Percentiles rank a stretch among this genome's conserved stretches.
phyloP scores from a whole-genome alignment of 805 yeast species.

The Candida palmyrensis region DNA sequence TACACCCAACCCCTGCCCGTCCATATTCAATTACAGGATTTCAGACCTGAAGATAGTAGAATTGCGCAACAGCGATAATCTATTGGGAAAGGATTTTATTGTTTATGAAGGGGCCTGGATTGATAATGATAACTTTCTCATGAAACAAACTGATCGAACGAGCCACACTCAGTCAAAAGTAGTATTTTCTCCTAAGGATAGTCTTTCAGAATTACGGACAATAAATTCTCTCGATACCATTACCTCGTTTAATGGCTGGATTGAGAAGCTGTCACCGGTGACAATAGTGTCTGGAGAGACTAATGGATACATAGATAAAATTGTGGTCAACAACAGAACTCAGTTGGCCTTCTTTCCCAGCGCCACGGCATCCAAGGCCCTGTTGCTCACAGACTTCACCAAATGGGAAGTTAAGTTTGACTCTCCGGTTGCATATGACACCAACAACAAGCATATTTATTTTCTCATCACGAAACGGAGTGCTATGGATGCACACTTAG shows the following conservation, averaged over 20 bases:
- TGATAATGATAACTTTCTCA: constrained; percentile 40
- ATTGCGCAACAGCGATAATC: not conserved
- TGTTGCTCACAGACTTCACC: constrained; percentile 50
- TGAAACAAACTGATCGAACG: constrained; percentile 60
- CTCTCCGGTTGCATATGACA: constrained; percentile 56
- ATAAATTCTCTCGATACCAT: constrained; percentile 26
- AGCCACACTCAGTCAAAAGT: constrained; percentile 53
- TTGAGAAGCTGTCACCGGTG: constrained; percentile 37
- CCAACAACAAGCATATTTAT: constrained; percentile 40
- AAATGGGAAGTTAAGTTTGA: constrained; percentile 74
- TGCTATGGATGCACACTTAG: constrained; percentile 77
- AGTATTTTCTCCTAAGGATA: constrained; percentile 27
- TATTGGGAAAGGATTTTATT: constrained; percentile 40
- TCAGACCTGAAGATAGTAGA: constrained; percentile 9
- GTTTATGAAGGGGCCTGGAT: constrained; percentile 65
- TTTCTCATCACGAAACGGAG: constrained; percentile 70
- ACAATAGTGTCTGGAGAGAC: constrained; percentile 19
- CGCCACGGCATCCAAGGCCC: constrained; percentile 35
- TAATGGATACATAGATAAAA: constrained; percentile 70
- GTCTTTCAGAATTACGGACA: constrained; percentile 23
- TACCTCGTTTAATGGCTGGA: constrained; percentile 50
- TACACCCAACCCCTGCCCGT: constrained; percentile 49
- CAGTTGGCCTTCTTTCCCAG: constrained; percentile 81
- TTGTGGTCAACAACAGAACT: constrained; percentile 47
- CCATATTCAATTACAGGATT: constrained; percentile 38